phyloP scores from a whole-genome alignment of 2,329 filamentous ascomycete genomes.

The Talaromyces sp. region DNA sequence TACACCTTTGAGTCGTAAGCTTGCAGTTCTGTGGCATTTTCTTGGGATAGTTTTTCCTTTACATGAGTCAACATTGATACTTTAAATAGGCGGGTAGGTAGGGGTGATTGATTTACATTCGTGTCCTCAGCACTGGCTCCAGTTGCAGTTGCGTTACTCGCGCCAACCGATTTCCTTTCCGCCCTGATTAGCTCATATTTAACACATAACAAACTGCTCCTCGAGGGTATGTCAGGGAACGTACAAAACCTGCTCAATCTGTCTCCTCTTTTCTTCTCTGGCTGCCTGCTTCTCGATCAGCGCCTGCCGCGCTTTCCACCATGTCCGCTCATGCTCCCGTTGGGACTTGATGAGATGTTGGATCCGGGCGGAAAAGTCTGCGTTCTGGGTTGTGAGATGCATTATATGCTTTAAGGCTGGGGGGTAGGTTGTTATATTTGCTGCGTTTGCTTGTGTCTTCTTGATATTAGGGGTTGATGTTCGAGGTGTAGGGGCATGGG shows the following conservation, averaged over 20 bases:
- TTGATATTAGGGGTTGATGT: background rate
- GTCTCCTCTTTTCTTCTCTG: slow-evolving; percentile 52
- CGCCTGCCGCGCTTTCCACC: slow-evolving; percentile 54
- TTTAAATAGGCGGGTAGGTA: background rate
- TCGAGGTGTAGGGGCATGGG: background rate
- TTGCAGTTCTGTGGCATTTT: slow-evolving; percentile 54
- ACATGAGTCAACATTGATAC: background rate
- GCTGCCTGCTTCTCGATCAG: slow-evolving; percentile 52
- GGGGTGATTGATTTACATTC: background rate
- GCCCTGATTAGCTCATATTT: background rate
- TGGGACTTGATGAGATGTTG: slow-evolving; percentile 61
- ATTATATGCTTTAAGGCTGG: slow-evolving; percentile 50
- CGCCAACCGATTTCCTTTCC: slow-evolving; percentile 46
- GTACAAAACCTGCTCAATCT: slow-evolving; percentile 55
- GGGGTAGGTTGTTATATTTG: background rate
- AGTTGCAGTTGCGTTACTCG: slow-evolving; percentile 29
- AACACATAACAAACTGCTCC: background rate
- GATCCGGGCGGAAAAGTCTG: slow-evolving; percentile 45
- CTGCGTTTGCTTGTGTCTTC: background rate
- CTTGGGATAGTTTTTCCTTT: slow-evolving; percentile 33
- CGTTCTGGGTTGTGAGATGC: slow-evolving; percentile 46
- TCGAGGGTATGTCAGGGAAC: slow-evolving; percentile 20
- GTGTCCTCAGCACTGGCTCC: background rate
- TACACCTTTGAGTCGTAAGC: slow-evolving; percentile 63
- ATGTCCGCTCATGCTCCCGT: slow-evolving; percentile 60